These are phyloP conservation scores for Trichophyton mentagrophytes DNA, from an alignment of 2,329 filamentous ascomycete genomes.

Conservation along the genomic window DNA sequence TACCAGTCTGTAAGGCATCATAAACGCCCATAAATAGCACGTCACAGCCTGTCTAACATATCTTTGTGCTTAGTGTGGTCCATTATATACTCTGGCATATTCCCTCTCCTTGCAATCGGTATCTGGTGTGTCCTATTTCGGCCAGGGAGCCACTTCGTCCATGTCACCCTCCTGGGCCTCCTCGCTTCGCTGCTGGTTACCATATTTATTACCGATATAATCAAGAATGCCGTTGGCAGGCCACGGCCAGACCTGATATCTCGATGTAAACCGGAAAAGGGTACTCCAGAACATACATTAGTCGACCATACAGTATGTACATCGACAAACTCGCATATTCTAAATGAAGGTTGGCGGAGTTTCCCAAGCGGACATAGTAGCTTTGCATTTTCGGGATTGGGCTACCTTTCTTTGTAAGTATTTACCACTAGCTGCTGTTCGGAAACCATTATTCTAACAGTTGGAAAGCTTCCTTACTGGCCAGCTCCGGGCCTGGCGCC, in stretches of 20 bases:
- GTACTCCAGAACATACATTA: slow-evolving; percentile 43
- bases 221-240: slow-evolving; percentile 78
- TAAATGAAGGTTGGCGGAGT: slow-evolving; percentile 54
- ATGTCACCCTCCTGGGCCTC: slow-evolving; percentile 73
- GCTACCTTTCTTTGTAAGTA: slow-evolving; percentile 41
- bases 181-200: slow-evolving; percentile 64
- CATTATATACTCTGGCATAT: slow-evolving; percentile 61
- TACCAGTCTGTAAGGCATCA: slow-evolving; percentile 53
- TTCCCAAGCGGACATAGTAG: slow-evolving; percentile 53
- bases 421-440: background rate
- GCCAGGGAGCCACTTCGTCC: slow-evolving; percentile 62
- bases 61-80: slow-evolving; percentile 34
- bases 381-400: slow-evolving; percentile 49
- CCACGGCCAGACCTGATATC: slow-evolving; percentile 77
- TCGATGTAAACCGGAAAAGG: slow-evolving; percentile 62
- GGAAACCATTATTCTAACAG: background rate
- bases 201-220: slow-evolving; percentile 70
- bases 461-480: slow-evolving; percentile 34
- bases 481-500: slow-evolving; percentile 47
- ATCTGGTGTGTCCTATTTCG: slow-evolving; percentile 51
- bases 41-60: background rate
- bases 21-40: background rate
- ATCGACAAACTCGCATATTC: slow-evolving; percentile 40
- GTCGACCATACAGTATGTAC: slow-evolving; percentile 38
- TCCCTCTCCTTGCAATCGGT: slow-evolving; percentile 56